Evolutionary conservation across 495 filamentous ascomycete species (phyloP), one percentile per base, ranked within the genome.

Genomic region (Podospora pseudoanserina): DNA sequence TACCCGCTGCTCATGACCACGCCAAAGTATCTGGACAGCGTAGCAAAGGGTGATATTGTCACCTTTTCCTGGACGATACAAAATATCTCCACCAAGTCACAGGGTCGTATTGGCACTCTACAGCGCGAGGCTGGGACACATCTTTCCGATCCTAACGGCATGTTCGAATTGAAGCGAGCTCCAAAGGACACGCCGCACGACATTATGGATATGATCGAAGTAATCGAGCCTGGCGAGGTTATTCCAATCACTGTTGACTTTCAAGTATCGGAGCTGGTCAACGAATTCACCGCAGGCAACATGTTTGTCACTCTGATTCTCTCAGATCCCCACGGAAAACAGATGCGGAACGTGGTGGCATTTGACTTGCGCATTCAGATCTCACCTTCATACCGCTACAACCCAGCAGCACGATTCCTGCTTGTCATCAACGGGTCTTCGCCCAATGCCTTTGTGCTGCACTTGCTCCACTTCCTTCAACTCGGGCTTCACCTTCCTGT

Each of bases 331-430:
- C 34, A 59, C 28, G 59, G 67, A 0, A 63, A 65, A 13, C 44
- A 60, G 11, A 19, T 68, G 34, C 60, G 73, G 0, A 34, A 64
- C 13, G 56, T 75, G 18, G 53, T 63, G 67, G 26, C 58, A 16
- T 69, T 73, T 49, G 66, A 70, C 30, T 67, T 75, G 15, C 67
- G 59, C 16, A 75, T 75, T 59, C 74, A 75, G 63, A 69, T 75
- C 9, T 75, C 74, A 0, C 69, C 66, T 9, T 67, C 69, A 13
- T 76, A 74, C 44, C 65, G 64, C n/a, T 69, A 68, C 60, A 74
- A 71, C 60, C 72, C 72, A 53, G 55, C 66, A 13, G 55, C 72
- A 2, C 66, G 64, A 18, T 72, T 70, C 27, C 58, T 76, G 19
- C 72, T 74, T 3, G 68, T 76, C 23, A 71, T 74, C 65, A 76